Evolutionary conservation across 371 early-diverging fungal species (phyloP).

Genomic region (Chytridium lagenaria): DNA sequence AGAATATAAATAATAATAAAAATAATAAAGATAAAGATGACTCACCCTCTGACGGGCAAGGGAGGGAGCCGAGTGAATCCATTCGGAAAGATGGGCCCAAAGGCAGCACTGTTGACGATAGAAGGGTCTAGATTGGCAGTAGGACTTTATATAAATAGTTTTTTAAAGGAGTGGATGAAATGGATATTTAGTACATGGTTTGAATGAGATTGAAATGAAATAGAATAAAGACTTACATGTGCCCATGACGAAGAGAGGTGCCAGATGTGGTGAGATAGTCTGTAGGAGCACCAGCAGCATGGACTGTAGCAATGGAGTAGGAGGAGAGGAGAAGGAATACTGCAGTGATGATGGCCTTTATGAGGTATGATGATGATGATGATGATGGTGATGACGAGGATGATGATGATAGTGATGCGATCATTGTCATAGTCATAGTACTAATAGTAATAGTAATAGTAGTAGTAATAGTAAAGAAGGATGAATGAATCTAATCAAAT

Average conservation of each 20-base stretch:
- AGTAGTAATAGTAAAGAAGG: no score
- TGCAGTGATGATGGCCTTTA: no score
- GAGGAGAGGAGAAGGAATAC: no score
- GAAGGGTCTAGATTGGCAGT: conserved; percentile 22
- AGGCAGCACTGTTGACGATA: conserved; percentile 5
- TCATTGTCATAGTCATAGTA: no score
- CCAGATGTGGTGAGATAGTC: conserved; percentile 3
- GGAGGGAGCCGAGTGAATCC: conserved; percentile 8
- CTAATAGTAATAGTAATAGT: no score
- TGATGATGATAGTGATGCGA: no score
- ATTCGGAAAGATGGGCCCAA: conserved; percentile 9
- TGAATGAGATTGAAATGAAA: not conserved
- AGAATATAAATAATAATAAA: not conserved
- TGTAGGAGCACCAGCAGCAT: no score
- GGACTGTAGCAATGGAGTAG: no score
- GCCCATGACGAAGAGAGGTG: not conserved
- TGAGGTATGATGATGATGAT: no score
- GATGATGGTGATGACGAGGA: no score
- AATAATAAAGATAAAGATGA: not conserved
- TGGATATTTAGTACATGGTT: not conserved
- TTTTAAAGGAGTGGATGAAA: not conserved
- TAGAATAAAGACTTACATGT: conserved; percentile 3
- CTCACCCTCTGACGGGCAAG: conserved; percentile 7
- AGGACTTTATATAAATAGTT: conserved; percentile 5
- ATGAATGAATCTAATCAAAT: no score